These are phyloP conservation scores for Selaginella moellendorffii DNA, from an alignment of 75 land plant species.

Conservation along the genomic window DNA sequence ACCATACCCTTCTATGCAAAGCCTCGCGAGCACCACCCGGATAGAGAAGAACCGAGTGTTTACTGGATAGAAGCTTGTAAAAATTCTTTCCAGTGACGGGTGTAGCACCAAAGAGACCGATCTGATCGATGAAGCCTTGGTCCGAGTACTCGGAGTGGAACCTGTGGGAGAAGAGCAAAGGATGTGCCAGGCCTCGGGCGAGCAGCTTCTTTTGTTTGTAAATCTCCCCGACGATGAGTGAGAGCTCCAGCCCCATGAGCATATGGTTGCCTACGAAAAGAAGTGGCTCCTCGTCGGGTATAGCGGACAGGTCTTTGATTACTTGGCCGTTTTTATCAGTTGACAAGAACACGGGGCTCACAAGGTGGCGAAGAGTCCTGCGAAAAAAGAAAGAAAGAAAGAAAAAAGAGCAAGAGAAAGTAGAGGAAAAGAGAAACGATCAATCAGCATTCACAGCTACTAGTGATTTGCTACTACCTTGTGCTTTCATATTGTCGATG, in stretches of 20 bases:
- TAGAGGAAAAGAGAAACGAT: too few species aligned
- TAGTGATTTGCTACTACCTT: neutral
- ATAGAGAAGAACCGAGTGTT: slow-evolving; percentile 57
- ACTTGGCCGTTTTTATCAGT: slow-evolving; percentile 55
- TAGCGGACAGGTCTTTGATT: slow-evolving; percentile 54
- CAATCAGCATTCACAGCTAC: neutral
- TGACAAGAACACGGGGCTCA: slow-evolving; percentile 63
- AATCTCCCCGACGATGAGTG: slow-evolving; percentile 37
- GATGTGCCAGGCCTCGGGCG: slow-evolving; percentile 80
- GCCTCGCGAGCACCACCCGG: slow-evolving; percentile 97
- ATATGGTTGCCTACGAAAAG: slow-evolving; percentile 85
- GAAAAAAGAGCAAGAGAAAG: neutral
- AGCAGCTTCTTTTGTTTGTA: slow-evolving; percentile 37
- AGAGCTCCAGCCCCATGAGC: slow-evolving; percentile 69
- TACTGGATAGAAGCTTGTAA: slow-evolving; percentile 38
- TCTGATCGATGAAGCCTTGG: slow-evolving; percentile 19
- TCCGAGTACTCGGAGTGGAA: slow-evolving; percentile 21
- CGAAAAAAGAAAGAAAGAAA: neutral
- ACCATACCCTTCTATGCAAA: slow-evolving; percentile 70
- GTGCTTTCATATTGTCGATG: slow-evolving; percentile 22
- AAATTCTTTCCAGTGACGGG: slow-evolving; percentile 45
- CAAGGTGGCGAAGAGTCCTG: slow-evolving; percentile 32
- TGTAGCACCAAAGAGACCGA: slow-evolving; percentile 56
- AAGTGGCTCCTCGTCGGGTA: slow-evolving; percentile 78
- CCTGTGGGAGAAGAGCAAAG: slow-evolving; percentile 27